Evolutionary conservation across 306 rosid genomes (phyloP).

Genomic region (Fragaria vesca): DNA sequence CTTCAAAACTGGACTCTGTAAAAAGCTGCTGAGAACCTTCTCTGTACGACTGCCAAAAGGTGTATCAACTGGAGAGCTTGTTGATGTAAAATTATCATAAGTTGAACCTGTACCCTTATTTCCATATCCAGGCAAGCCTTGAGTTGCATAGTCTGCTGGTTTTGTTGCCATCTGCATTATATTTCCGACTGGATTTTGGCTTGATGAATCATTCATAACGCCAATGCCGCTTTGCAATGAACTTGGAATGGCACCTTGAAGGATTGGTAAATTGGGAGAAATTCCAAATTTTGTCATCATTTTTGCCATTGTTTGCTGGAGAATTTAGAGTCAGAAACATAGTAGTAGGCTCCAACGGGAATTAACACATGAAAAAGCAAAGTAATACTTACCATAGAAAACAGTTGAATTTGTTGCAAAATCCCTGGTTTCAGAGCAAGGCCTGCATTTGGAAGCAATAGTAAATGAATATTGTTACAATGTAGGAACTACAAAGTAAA

Average conservation of each 20-base stretch:
- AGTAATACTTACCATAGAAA: slow-evolving; percentile 52
- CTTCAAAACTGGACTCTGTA: slow-evolving; percentile 72
- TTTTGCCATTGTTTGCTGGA: slow-evolving; percentile 64
- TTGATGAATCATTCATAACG: slow-evolving; percentile 29
- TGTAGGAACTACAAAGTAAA: not conserved
- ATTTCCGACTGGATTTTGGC: slow-evolving; percentile 49
- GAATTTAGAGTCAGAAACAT: slow-evolving; percentile 29
- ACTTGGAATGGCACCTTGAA: slow-evolving; percentile 53
- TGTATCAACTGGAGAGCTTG: slow-evolving; percentile 39
- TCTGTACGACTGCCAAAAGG: slow-evolving; percentile 65
- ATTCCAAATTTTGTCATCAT: slow-evolving; percentile 70
- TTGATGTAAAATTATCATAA: slow-evolving; percentile 40
- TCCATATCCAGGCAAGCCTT: slow-evolving; percentile 44
- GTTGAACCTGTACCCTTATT: slow-evolving; percentile 37
- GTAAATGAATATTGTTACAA: not conserved
- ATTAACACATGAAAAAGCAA: slow-evolving; percentile 24
- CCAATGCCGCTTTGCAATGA: slow-evolving; percentile 55
- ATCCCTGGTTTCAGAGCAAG: slow-evolving; percentile 81
- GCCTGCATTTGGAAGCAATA: slow-evolving; percentile 48
- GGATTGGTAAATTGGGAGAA: slow-evolving; percentile 43
- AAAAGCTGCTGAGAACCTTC: slow-evolving; percentile 66
- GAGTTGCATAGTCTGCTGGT: slow-evolving; percentile 38
- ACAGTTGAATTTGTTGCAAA: slow-evolving; percentile 66
- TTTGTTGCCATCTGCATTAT: slow-evolving; percentile 44
- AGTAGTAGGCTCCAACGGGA: slow-evolving; percentile 16